These are phyloP conservation scores for Microstegium vimineum DNA, from an alignment of 176 grass and related monocot species.

Conservation along the genomic window DNA sequence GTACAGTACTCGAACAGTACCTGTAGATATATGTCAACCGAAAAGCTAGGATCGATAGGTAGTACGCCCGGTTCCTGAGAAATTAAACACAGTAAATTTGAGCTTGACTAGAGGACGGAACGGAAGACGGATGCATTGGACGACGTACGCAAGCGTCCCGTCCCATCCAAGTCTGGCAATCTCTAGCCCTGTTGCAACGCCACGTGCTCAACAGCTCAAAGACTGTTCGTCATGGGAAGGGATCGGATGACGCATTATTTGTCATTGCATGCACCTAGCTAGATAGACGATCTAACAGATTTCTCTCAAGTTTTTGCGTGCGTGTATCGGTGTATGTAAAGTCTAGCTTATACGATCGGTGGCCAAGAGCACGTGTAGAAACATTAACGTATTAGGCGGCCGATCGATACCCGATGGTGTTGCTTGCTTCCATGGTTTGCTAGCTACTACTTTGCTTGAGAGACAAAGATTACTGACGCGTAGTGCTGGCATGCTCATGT, in stretches of 20 bases:
- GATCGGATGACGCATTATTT: not conserved
- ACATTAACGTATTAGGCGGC: not conserved
- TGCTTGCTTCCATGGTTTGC: not conserved
- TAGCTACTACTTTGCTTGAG: not conserved
- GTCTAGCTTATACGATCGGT: not conserved
- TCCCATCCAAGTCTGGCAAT: not conserved
- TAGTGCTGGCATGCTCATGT: too few relatives aligned
- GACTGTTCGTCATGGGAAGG: conserved; percentile 8
- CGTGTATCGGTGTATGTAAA: not conserved
- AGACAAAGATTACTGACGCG: not conserved
- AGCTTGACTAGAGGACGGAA: not conserved
- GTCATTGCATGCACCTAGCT: not conserved
- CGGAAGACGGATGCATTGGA: not conserved
- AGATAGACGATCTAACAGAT: not conserved
- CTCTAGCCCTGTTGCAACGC: not conserved
- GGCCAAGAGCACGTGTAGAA: not conserved
- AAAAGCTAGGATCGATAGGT: not conserved
- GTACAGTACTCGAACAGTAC: not conserved
- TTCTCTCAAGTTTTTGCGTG: not conserved
- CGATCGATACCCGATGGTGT: not conserved
- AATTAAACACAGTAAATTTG: not conserved
- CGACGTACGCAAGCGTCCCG: conserved; percentile 3
- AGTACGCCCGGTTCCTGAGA: not conserved
- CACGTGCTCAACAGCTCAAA: conserved; percentile 3
- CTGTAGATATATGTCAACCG: not conserved